Percentiles rank a stretch among this genome's conserved stretches.
Evolutionary conservation across 208 protist genomes (phyloP).

Genomic region (Angomonas desouzai): DNA sequence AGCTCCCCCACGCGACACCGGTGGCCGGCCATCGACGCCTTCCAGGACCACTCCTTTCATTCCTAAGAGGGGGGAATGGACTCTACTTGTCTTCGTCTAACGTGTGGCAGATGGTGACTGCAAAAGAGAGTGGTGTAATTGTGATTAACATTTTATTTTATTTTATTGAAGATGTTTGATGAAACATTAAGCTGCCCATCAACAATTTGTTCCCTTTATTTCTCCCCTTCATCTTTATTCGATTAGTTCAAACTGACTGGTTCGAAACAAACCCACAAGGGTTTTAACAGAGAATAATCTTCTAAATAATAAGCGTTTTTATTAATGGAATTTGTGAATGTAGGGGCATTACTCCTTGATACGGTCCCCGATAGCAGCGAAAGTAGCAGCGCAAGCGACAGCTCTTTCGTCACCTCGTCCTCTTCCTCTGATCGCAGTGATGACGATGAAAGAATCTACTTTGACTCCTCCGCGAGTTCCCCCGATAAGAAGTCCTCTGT

Average conservation of each 20-base stretch:
- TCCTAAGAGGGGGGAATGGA: not conserved
- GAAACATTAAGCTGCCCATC: too few species aligned
- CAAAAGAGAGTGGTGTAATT: too few species aligned
- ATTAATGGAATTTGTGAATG: constrained; percentile 11
- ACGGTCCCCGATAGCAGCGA: constrained; percentile 5
- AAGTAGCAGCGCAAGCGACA: not conserved
- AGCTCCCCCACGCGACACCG: not conserved
- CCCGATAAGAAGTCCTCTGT: constrained; percentile 1
- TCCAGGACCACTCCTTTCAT: not conserved
- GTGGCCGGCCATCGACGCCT: not conserved
- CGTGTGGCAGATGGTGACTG: too few species aligned
- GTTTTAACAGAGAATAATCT: too few species aligned
- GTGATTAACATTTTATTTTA: too few species aligned
- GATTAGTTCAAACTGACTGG: constrained; percentile 2
- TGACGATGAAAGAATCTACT: not conserved
- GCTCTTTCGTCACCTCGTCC: not conserved
- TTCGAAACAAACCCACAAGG: too few species aligned
- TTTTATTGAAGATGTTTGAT: too few species aligned
- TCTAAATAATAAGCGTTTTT: constrained; percentile 3
- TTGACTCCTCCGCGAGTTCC: not conserved
- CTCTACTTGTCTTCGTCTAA: not conserved
- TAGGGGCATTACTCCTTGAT: constrained; percentile 3
- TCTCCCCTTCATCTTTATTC: too few species aligned
- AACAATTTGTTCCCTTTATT: too few species aligned
- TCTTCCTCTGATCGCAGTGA: constrained; percentile 5